Evolutionary conservation across 2,329 filamentous ascomycete species (phyloP).

Genomic region (Verticillium zaregamsianum): DNA sequence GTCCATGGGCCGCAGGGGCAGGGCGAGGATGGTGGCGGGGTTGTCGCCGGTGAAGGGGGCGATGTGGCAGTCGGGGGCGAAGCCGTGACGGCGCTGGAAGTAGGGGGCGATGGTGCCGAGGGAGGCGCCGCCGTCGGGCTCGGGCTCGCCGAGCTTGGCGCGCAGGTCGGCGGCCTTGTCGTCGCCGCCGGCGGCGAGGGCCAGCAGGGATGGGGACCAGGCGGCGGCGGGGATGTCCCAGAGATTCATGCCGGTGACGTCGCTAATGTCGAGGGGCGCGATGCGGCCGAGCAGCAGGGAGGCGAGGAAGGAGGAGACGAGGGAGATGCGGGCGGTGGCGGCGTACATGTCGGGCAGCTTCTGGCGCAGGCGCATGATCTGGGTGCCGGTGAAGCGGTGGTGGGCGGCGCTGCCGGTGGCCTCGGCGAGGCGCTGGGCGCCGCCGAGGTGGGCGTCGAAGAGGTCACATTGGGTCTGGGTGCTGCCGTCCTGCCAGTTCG

Average conservation of each 20-base stretch:
- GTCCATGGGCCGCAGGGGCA: slow-evolving; percentile 82
- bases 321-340: slow-evolving; percentile 77
- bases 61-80: slow-evolving; percentile 69
- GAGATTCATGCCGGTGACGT: slow-evolving; percentile 94
- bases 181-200: slow-evolving; percentile 63
- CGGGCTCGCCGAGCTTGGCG: slow-evolving; percentile 74
- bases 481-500: slow-evolving; percentile 98
- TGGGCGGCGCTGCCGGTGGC: slow-evolving; percentile 90
- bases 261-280: slow-evolving; percentile 87
- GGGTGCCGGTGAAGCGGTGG: slow-evolving; percentile 93
- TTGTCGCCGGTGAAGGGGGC: slow-evolving; percentile 94
- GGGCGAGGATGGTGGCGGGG: slow-evolving; percentile 86
- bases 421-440: slow-evolving; percentile 64
- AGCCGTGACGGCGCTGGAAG: slow-evolving; percentile 75
- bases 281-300: slow-evolving; percentile 82
- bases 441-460: slow-evolving; percentile 72
- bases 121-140: slow-evolving; percentile 72
- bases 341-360: slow-evolving; percentile 79
- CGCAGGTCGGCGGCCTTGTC: slow-evolving; percentile 55
- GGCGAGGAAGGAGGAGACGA: slow-evolving; percentile 92
- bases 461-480: slow-evolving; percentile 87
- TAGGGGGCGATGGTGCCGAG: slow-evolving; percentile 75
- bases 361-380: slow-evolving; percentile 83
- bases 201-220: slow-evolving; percentile 73
- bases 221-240: slow-evolving; percentile 77